A percentile compares a stretch with the other conserved stretches of the same genome.
phyloP scores from a whole-genome alignment of 2,329 filamentous ascomycete species.

The Calonectria crousiana region DNA sequence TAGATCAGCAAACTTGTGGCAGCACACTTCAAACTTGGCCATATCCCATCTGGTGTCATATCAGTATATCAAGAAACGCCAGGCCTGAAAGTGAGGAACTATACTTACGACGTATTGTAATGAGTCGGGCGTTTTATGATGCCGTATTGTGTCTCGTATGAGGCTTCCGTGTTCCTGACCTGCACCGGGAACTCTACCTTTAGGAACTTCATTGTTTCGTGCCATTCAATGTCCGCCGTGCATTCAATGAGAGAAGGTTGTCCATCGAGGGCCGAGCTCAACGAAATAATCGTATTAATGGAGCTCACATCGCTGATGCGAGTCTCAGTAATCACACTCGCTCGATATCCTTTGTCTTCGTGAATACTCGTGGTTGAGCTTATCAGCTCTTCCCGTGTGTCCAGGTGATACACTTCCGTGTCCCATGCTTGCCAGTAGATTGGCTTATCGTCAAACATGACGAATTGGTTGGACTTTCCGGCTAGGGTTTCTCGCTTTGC shows the following conservation, averaged over 20 bases:
- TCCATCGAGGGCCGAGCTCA: constrained; percentile 76
- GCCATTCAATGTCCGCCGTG: constrained; percentile 90
- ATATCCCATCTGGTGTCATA: constrained; percentile 80
- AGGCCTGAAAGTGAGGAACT: background rate
- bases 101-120: constrained; percentile 79
- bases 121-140: constrained; percentile 91
- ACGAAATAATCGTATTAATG: constrained; percentile 86
- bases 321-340: constrained; percentile 85
- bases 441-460: constrained; percentile 98
- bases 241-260: constrained; percentile 78
- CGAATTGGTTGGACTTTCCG: constrained; percentile 87
- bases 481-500: constrained; percentile 72
- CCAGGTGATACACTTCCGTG: constrained; percentile 94
- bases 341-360: constrained; percentile 79
- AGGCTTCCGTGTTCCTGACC: constrained; percentile 89
- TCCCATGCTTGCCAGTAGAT: constrained; percentile 99
- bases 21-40: constrained; percentile 98
- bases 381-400: constrained; percentile 84
- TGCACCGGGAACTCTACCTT: constrained; percentile 99
- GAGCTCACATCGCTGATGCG: constrained; percentile 89
- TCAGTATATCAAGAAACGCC: background rate
- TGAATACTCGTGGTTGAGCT: constrained; percentile 71
- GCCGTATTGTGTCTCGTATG: constrained; percentile 95
- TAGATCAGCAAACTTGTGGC: constrained; percentile 92
- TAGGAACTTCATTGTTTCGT: constrained; percentile 95